Percentiles rank a stretch among this genome's conserved stretches.
These are phyloP conservation scores for Pseudocercospora crystallina DNA, from an alignment of 2,329 filamentous ascomycete species.

Conservation along the genomic window DNA sequence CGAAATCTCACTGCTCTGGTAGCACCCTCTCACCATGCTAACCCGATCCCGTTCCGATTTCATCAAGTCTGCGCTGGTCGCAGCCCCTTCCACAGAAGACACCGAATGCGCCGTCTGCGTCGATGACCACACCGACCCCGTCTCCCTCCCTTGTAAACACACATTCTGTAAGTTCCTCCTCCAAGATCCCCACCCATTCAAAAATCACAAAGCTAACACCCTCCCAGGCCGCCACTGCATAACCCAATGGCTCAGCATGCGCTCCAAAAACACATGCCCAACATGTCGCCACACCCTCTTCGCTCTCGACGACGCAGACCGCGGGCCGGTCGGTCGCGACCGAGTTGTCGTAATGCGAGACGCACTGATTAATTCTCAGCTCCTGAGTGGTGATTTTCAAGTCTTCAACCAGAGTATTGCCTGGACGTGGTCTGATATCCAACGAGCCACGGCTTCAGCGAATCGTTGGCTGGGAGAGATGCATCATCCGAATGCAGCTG, in stretches of 20 bases:
- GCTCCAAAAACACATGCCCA: constrained; percentile 13
- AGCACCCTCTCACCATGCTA: constrained; percentile 4
- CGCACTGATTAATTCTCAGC: constrained; percentile 6
- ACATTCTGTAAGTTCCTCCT: constrained; percentile 7
- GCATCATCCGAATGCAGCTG: constrained; percentile 7
- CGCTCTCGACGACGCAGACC: constrained; percentile 6
- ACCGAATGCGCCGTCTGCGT: constrained; percentile 10
- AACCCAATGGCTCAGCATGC: constrained; percentile 12
- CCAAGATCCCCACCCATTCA: neutral
- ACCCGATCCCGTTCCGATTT: constrained; percentile 3
- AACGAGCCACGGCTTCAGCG: constrained; percentile 13
- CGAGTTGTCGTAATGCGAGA: constrained; percentile 4
- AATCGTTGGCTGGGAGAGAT: constrained; percentile 14
- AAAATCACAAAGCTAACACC: neutral
- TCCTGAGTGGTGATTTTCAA: constrained; percentile 11
- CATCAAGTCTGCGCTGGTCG: constrained; percentile 12
- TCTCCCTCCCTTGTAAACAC: constrained; percentile 14
- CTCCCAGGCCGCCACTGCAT: constrained; percentile 9
- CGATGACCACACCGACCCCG: constrained; percentile 6
- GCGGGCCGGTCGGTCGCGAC: constrained; percentile 5
- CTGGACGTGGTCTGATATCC: constrained; percentile 4
- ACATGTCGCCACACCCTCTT: constrained; percentile 11
- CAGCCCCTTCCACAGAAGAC: neutral
- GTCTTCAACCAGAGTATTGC: constrained; percentile 12
- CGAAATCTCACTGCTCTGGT: too few species aligned